Percentiles rank a stretch among this genome's conserved stretches.
Conservation (phyloP, 2,329 filamentous ascomycete species). For the Fusarium sp. region DNA sequence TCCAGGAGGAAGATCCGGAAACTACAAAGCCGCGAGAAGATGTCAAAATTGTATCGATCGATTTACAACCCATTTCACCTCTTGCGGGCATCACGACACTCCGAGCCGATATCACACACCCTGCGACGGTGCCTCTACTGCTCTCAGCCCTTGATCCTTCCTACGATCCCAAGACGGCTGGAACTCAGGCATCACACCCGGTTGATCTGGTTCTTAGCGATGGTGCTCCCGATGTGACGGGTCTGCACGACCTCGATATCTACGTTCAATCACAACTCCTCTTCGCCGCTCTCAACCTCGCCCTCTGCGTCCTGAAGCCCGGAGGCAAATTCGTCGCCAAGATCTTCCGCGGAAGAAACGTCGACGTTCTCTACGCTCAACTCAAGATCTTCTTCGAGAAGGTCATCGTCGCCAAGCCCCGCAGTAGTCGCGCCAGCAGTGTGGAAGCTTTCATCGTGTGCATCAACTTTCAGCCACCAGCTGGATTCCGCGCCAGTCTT, state of each 20-base stretch:
- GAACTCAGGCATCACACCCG: conserved; percentile 73
- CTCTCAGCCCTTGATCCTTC: conserved; percentile 85
- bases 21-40: conserved; percentile 68
- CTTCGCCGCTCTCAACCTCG: conserved; percentile 92
- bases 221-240: conserved; percentile 95
- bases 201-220: conserved; percentile 97
- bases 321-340: conserved; percentile 98
- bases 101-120: conserved; percentile 96
- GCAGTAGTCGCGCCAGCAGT: conserved; percentile 94
- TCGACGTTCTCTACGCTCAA: conserved; percentile 95
- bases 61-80: conserved; percentile 95
- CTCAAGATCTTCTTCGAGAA: conserved; percentile 88
- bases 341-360: conserved; percentile 94
- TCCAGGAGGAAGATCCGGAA: conserved; percentile 43
- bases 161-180: conserved; percentile 62
- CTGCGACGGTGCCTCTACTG: conserved; percentile 91
- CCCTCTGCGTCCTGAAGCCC: conserved; percentile 89
- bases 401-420: conserved; percentile 92
- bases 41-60: conserved; percentile 95
- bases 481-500: conserved; percentile 80
- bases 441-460: conserved; percentile 98
- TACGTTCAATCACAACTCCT: conserved; percentile 97
- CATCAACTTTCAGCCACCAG: conserved; percentile 85
- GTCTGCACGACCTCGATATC: conserved; percentile 96
- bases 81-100: conserved; percentile 92